phyloP scores from a whole-genome alignment of 2,329 filamentous ascomycete species.

The Shiraia bambusicola region DNA sequence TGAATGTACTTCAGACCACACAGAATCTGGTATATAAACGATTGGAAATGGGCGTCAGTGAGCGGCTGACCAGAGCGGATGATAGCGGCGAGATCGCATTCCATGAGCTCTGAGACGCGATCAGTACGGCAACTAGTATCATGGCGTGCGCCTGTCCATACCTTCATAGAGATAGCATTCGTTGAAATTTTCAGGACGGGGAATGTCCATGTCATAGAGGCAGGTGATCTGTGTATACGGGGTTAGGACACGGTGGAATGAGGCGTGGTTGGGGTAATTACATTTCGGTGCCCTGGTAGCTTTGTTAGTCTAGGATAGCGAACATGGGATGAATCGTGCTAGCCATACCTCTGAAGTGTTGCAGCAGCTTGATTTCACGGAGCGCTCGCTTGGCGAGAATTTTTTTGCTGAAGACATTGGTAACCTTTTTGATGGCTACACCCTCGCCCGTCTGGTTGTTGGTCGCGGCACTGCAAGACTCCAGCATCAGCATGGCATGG shows the following conservation, averaged over 20 bases:
- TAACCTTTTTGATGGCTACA: conserved; percentile 98
- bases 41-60: conserved; percentile 98
- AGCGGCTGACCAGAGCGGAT: conserved; percentile 95
- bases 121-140: conserved; percentile 29
- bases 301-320: conserved; percentile 24
- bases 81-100: conserved; percentile 96
- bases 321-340: neutral
- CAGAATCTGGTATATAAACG: conserved; percentile 99
- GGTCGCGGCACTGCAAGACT: conserved; percentile 72
- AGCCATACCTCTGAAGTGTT: conserved; percentile 75
- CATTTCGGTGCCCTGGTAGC: conserved; percentile 50
- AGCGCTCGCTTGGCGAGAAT: conserved; percentile 96
- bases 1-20: conserved; percentile 99
- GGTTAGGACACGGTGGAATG: conserved; percentile 38
- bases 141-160: conserved; percentile 42
- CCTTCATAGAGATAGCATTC: conserved; percentile 99
- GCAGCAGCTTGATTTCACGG: conserved; percentile 96
- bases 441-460: conserved; percentile 90
- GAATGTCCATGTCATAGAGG: conserved; percentile 99
- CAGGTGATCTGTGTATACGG: conserved; percentile 77
- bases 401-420: conserved; percentile 99
- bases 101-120: conserved; percentile 79
- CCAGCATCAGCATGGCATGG: conserved; percentile 19
- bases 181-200: conserved; percentile 95
- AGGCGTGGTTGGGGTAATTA: conserved; percentile 21